These are phyloP conservation scores for Microcera coccophila DNA, from an alignment of 2,329 filamentous ascomycete species.

Conservation along the genomic window DNA sequence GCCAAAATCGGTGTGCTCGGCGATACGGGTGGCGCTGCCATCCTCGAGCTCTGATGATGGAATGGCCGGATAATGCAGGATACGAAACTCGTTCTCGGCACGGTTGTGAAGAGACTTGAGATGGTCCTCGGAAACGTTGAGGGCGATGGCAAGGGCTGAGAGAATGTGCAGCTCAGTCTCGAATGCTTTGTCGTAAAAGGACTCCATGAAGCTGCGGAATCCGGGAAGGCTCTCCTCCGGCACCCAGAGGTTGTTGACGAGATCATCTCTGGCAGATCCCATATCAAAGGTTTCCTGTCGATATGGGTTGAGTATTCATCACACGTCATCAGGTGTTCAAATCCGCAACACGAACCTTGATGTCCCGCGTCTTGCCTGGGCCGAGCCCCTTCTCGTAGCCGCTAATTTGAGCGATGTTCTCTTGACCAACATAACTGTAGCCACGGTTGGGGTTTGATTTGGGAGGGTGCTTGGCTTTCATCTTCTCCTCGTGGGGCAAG, in stretches of 20 bases:
- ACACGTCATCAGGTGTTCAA: background rate
- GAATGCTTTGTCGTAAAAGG: slow-evolving; percentile 69
- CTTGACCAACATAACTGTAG: slow-evolving; percentile 34
- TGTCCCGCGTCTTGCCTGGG: slow-evolving; percentile 51
- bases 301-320: slow-evolving; percentile 22
- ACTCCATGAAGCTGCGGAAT: slow-evolving; percentile 33
- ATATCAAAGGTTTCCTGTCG: slow-evolving; percentile 40
- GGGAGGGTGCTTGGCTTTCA: slow-evolving; percentile 30
- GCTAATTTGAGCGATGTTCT: slow-evolving; percentile 34
- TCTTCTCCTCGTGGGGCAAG: slow-evolving; percentile 30
- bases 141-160: slow-evolving; percentile 69
- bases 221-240: slow-evolving; percentile 22
- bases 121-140: slow-evolving; percentile 63
- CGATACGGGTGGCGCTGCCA: slow-evolving; percentile 27
- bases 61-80: slow-evolving; percentile 51
- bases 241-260: slow-evolving; percentile 29
- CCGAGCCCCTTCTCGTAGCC: slow-evolving; percentile 41
- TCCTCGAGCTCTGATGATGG: slow-evolving; percentile 27
- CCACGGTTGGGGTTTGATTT: slow-evolving; percentile 36
- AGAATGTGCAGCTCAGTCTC: slow-evolving; percentile 68
- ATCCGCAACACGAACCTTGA: slow-evolving; percentile 16
- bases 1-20: slow-evolving; percentile 33
- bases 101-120: slow-evolving; percentile 62
- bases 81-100: slow-evolving; percentile 55
- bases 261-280: slow-evolving; percentile 30